phyloP scores from a whole-genome alignment of 805 yeast genomes.

The Metschnikowia vanudenii region DNA sequence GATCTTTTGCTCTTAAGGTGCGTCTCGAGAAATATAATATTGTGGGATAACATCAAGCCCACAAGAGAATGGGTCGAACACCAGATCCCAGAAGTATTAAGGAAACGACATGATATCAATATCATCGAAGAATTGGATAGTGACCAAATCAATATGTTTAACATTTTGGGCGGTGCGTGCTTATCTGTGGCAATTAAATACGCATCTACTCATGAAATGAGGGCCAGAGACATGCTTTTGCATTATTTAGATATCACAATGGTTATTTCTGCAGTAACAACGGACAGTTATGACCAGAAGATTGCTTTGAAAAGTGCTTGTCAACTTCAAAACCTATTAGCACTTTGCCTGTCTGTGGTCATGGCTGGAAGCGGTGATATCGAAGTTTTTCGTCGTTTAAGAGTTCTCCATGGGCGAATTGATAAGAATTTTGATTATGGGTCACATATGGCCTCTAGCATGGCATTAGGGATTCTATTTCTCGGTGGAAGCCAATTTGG shows the following conservation, averaged over 20 bases:
- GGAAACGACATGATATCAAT: slow-evolving; percentile 27
- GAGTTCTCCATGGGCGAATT: slow-evolving; percentile 64
- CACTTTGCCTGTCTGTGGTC: slow-evolving; percentile 64
- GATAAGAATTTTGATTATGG: slow-evolving; percentile 55
- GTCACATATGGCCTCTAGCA: slow-evolving; percentile 69
- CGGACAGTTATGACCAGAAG: slow-evolving; percentile 54
- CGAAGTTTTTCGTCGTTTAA: slow-evolving; percentile 67
- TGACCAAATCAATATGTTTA: slow-evolving; percentile 60
- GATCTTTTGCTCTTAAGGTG: slow-evolving; percentile 68
- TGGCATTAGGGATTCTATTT: slow-evolving; percentile 84
- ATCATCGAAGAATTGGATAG: slow-evolving; percentile 41
- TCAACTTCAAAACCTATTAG: slow-evolving; percentile 56
- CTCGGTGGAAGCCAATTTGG: slow-evolving; percentile 93
- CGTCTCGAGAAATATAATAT: slow-evolving; percentile 59
- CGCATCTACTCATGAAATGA: slow-evolving; percentile 64
- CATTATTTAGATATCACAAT: slow-evolving; percentile 53
- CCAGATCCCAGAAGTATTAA: slow-evolving; percentile 52
- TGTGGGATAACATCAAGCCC: slow-evolving; percentile 66
- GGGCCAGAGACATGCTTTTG: slow-evolving; percentile 56
- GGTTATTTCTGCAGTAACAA: slow-evolving; percentile 41
- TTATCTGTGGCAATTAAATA: slow-evolving; percentile 70
- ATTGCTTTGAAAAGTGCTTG: slow-evolving; percentile 54
- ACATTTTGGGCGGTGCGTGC: slow-evolving; percentile 72
- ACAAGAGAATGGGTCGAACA: slow-evolving; percentile 53
- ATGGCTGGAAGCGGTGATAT: slow-evolving; percentile 94